phyloP scores from a whole-genome alignment of 2,329 filamentous ascomycete species.

The Neocucurbitaria cava region DNA sequence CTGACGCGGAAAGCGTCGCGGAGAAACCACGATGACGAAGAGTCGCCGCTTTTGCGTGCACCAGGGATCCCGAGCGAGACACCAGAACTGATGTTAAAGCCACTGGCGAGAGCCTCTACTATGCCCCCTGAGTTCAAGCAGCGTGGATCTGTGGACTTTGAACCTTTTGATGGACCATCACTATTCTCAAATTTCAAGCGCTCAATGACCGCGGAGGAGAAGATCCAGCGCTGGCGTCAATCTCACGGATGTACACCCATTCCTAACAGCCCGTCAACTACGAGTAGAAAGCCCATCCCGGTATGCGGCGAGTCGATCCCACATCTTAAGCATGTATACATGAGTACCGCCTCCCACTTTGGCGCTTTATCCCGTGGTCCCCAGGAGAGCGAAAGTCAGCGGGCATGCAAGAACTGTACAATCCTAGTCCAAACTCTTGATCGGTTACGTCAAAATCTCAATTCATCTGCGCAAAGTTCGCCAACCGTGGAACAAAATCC shows the following conservation, averaged over 20 bases:
- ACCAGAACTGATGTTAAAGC: constrained; percentile 16
- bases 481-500: not conserved
- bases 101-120: constrained; percentile 30
- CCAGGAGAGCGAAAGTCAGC: constrained; percentile 14
- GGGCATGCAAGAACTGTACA: constrained; percentile 29
- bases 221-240: constrained; percentile 24
- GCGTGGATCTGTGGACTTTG: constrained; percentile 22
- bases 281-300: constrained; percentile 1
- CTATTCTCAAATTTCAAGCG: constrained; percentile 29
- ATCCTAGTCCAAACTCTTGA: constrained; percentile 32
- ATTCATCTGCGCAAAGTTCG: constrained; percentile 2
- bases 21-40: not conserved
- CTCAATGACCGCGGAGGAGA: constrained; percentile 34
- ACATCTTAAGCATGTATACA: constrained; percentile 23
- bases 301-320: constrained; percentile 26
- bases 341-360: constrained; percentile 7
- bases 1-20: not conserved
- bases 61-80: constrained; percentile 32
- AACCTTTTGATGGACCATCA: constrained; percentile 26
- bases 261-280: not conserved
- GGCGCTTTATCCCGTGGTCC: not conserved
- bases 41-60: constrained; percentile 26
- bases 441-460: constrained; percentile 29
- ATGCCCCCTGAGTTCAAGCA: constrained; percentile 18
- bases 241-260: not conserved